These are phyloP conservation scores for Herpotrichia juniperi DNA, from an alignment of 2,329 filamentous ascomycete genomes.

Conservation along the genomic window DNA sequence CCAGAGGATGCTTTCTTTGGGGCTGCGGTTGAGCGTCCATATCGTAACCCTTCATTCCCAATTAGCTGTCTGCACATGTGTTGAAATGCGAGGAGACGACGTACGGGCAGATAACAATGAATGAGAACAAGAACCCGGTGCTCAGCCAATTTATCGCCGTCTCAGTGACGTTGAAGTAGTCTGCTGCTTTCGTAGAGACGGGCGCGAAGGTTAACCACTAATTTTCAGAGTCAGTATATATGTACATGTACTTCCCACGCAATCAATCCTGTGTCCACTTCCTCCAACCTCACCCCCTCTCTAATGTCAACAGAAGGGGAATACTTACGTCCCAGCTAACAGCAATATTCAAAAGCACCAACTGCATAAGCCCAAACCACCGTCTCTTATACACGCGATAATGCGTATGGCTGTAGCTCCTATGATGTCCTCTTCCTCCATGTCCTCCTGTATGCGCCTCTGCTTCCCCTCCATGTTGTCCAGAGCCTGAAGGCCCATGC, in stretches of 20 bases:
- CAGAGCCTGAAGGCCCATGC: neutral
- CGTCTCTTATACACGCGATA: slow-evolving; percentile 77
- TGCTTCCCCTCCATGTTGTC: neutral
- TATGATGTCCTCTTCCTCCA: slow-evolving; percentile 13
- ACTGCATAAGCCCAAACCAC: slow-evolving; percentile 84
- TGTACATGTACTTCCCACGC: too few species aligned
- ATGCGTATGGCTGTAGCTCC: slow-evolving; percentile 36
- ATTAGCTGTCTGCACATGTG: neutral
- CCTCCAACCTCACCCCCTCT: neutral
- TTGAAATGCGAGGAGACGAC: slow-evolving; percentile 27
- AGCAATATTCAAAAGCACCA: slow-evolving; percentile 88
- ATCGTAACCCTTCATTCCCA: slow-evolving; percentile 69
- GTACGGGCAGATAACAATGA: slow-evolving; percentile 72
- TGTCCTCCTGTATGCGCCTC: neutral
- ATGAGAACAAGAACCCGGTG: slow-evolving; percentile 85
- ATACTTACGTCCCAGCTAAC: slow-evolving; percentile 91
- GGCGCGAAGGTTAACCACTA: slow-evolving; percentile 94
- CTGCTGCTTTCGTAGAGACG: slow-evolving; percentile 73
- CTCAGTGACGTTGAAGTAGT: slow-evolving; percentile 77
- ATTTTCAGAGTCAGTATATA: slow-evolving; percentile 7
- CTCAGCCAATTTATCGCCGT: slow-evolving; percentile 90
- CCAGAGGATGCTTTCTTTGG: slow-evolving; percentile 76
- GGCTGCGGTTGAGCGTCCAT: slow-evolving; percentile 78
- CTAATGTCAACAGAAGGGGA: neutral
- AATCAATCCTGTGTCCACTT: neutral